phyloP scores from a whole-genome alignment of 1,139 yeast genomes.

The Kluyveromyces sp. region DNA sequence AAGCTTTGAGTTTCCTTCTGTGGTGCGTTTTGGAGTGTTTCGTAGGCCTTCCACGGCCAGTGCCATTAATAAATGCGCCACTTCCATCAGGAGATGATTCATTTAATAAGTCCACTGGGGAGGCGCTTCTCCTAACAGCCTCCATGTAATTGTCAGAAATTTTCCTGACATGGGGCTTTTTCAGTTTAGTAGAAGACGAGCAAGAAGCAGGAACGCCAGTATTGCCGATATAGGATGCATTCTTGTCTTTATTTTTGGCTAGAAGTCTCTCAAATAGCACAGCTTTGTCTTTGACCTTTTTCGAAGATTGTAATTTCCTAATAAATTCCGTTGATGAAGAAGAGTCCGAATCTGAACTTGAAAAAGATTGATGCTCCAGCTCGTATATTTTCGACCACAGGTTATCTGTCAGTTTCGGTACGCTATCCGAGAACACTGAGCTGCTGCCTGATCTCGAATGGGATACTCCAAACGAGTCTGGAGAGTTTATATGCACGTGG shows the following conservation, averaged over 20 bases:
- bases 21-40: conserved; percentile 7
- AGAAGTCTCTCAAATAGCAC: conserved; percentile 26
- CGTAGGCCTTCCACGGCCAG: not conserved
- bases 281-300: conserved; percentile 28
- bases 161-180: not conserved
- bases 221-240: not conserved
- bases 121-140: conserved; percentile 14
- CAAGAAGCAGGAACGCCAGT: too few species aligned
- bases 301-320: conserved; percentile 21
- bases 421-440: conserved; percentile 22
- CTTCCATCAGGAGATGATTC: not conserved
- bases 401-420: conserved; percentile 16
- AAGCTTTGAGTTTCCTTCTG: conserved; percentile 21
- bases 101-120: not conserved
- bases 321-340: conserved; percentile 12
- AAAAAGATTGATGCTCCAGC: conserved; percentile 12
- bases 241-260: conserved; percentile 9
- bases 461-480: conserved; percentile 16
- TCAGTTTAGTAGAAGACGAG: not conserved
- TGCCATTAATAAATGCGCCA: too few species aligned
- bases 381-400: conserved; percentile 20
- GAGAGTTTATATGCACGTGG: conserved; percentile 10
- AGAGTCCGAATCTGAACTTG: conserved; percentile 16
- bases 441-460: conserved; percentile 20
- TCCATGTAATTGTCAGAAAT: conserved; percentile 13